Percentiles rank a stretch among this genome's conserved stretches.
Conservation (phyloP, 495 filamentous ascomycete genomes). For the Platismatia glauca region DNA sequence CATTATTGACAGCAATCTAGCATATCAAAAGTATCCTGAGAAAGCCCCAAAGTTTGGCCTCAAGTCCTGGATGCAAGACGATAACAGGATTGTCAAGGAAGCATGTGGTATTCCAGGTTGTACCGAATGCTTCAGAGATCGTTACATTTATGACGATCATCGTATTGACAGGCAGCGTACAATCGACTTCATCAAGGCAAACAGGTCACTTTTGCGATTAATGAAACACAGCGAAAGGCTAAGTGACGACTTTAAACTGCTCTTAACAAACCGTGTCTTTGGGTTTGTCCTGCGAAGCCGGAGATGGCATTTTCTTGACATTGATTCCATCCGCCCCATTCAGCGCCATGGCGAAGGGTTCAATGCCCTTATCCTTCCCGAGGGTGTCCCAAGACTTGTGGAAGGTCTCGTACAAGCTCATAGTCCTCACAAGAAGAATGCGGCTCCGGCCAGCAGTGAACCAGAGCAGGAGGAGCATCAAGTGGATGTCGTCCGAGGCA, state of each 20-base stretch:
- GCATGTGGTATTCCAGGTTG: slow-evolving; percentile 18
- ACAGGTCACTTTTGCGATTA: slow-evolving; percentile 10
- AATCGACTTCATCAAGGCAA: slow-evolving; percentile 26
- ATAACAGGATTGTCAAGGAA: slow-evolving; percentile 15
- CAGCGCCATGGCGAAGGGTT: slow-evolving; percentile 28
- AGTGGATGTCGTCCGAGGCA: slow-evolving; percentile 21
- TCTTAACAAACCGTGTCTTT: slow-evolving; percentile 36
- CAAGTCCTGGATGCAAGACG: slow-evolving; percentile 17
- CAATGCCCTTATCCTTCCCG: slow-evolving; percentile 30
- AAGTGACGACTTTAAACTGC: slow-evolving; percentile 30
- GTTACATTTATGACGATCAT: slow-evolving; percentile 24
- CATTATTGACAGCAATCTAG: slow-evolving; percentile 42
- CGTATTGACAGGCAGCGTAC: slow-evolving; percentile 28
- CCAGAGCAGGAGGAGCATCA: slow-evolving; percentile 18
- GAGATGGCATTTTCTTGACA: slow-evolving; percentile 32
- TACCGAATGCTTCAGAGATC: slow-evolving; percentile 18
- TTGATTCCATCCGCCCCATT: slow-evolving; percentile 13
- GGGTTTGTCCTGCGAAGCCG: slow-evolving; percentile 36
- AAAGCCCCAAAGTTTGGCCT: slow-evolving; percentile 16
- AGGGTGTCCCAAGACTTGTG: slow-evolving; percentile 31
- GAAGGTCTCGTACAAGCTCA: slow-evolving; percentile 34
- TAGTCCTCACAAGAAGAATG: slow-evolving; percentile 31
- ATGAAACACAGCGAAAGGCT: slow-evolving; percentile 14
- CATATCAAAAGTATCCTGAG: slow-evolving; percentile 24
- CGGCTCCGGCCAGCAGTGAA: background rate